Conservation (phyloP, 371 early-diverging fungal genomes). For the Amoeboaphelidium occidentale region DNA sequence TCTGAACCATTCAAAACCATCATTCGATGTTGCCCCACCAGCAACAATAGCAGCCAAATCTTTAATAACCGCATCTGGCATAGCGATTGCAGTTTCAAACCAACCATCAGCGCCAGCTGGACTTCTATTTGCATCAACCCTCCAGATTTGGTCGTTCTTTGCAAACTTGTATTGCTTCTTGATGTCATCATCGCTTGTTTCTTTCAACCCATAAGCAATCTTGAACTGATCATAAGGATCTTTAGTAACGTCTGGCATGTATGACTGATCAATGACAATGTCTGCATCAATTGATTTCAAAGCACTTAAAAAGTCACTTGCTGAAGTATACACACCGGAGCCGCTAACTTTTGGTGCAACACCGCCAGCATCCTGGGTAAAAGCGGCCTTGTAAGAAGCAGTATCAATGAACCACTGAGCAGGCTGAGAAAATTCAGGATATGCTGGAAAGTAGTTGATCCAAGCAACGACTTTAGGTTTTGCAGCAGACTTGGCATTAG, state of each 20-base stretch:
- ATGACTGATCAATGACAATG: not conserved
- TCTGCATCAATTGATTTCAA: not conserved
- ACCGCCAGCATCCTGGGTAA: not conserved
- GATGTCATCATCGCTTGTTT: not conserved
- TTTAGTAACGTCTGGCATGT: not conserved
- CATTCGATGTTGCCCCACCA: not conserved
- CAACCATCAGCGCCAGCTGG: not conserved
- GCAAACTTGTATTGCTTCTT: not conserved
- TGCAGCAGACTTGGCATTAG: not conserved
- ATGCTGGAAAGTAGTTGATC: not conserved
- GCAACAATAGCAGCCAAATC: not conserved
- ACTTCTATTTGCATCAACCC: not conserved
- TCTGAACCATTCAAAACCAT: not conserved
- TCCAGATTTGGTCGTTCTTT: not conserved
- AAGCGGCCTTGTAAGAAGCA: not conserved
- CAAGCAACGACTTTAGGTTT: not conserved
- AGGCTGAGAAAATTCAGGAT: not conserved
- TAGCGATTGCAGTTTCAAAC: not conserved
- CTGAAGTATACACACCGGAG: not conserved
- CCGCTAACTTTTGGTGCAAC: not conserved
- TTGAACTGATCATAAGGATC: not conserved
- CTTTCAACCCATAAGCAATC: not conserved
- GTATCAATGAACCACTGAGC: not conserved
- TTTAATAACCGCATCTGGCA: not conserved
- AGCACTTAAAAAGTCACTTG: not conserved